These are phyloP conservation scores for Starmera pachycereana DNA, from an alignment of 805 yeast species.

Conservation along the genomic window DNA sequence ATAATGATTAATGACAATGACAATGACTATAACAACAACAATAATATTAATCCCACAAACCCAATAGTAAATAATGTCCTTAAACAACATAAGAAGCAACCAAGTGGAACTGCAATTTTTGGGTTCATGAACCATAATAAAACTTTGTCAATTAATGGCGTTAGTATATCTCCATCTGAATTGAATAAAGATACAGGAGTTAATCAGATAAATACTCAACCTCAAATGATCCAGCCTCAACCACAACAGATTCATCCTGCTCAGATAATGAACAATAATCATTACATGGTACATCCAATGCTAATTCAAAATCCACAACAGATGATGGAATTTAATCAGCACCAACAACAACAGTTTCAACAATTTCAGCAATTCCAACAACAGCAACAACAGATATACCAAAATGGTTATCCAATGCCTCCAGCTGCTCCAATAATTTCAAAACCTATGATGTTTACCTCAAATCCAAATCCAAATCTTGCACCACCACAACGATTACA, in stretches of 20 bases:
- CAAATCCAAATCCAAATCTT: neutral
- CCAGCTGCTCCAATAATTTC: neutral
- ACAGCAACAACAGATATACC: neutral
- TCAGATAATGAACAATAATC: neutral
- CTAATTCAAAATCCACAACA: neutral
- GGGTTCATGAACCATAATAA: conserved; percentile 59
- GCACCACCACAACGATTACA: conserved; percentile 4
- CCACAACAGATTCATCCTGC: conserved; percentile 1
- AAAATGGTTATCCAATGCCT: neutral
- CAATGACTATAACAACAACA: conserved; percentile 5
- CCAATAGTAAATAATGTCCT: no score
- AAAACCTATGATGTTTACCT: conserved; percentile 3
- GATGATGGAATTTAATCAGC: neutral
- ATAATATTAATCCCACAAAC: conserved; percentile 1
- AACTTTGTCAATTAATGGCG: conserved; percentile 38
- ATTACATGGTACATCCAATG: neutral
- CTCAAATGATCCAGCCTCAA: conserved; percentile 12
- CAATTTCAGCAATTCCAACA: conserved; percentile 7
- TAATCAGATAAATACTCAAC: conserved; percentile 22
- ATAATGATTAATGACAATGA: conserved; percentile 5
- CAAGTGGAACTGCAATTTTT: conserved; percentile 75
- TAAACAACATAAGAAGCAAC: conserved; percentile 40
- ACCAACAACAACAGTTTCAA: neutral
- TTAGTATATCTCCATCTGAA: neutral
- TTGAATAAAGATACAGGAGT: conserved; percentile 8